Base-by-base conservation (phyloP, 2,329 filamentous ascomycete species). In the Whalleya microplaca region DNA sequence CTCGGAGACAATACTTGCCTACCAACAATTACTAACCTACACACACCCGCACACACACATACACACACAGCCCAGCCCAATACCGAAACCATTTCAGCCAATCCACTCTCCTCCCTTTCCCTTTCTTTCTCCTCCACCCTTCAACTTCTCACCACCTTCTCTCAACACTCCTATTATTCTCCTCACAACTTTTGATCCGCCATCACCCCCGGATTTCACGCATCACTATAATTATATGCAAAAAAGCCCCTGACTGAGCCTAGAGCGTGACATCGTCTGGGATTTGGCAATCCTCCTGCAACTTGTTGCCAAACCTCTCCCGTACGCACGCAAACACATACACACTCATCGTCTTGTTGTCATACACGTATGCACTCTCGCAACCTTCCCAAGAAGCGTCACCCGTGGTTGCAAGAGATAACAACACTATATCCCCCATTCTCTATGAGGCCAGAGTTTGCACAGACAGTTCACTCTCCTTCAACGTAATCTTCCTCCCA, bases 41-140 rank as follows among this genome's bases (percentile, higher is more conserved):
- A 37, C 21, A 21, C 23, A n/a, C 23, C 21, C 41, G 6, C 21
- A 21, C 41, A 19, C 41, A 43, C 12, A 21, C 19, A 19, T 20
- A 20, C 41, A 19, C 19, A 19, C 19, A 19, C n/a, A 44, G 20
- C 16, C 21, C 18, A 4, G 32, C 32, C 4, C 32, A 37, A 12
- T 37, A 16, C 32, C 51, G 41, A 50, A 58, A 21, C 42, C 41
- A 55, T 23, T 41, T 40, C 37, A n/a, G 29, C 37, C 46, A 23
- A 47, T 23, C 44, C 51, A 49, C 44, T 41, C 21, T 20, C 41
- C 45, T 45, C 51, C 27, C 48, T 48, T 45, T 48, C 51, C 41
- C 41, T 52, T 48, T 48, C 48, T 51, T 54, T 43, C 45, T 45
- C 41, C 41, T 27, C 44, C 48, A 50, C 32, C 4, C 43, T 46